Conservation (phyloP, 768 basidiomycete genomes). For the Lactarius quietus region DNA sequence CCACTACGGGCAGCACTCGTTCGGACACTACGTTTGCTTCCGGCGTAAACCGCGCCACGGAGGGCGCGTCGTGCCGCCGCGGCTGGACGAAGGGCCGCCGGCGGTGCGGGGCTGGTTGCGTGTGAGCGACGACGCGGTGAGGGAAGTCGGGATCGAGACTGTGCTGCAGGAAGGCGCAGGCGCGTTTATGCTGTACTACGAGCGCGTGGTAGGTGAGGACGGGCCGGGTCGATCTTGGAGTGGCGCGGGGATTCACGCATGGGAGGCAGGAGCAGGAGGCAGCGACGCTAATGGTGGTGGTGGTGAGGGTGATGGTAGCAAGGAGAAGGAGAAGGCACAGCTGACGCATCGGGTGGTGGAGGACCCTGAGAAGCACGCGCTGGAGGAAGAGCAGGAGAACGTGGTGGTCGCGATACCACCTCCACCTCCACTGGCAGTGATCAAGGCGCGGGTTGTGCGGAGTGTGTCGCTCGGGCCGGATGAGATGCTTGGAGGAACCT, state of each 20-base stretch:
- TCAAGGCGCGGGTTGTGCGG: constrained; percentile 26
- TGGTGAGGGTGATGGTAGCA: constrained; percentile 17
- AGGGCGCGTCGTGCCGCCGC: constrained; percentile 41
- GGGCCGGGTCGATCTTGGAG: not conserved
- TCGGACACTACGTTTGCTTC: constrained; percentile 93
- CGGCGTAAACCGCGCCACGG: constrained; percentile 68
- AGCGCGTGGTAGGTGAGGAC: constrained; percentile 44
- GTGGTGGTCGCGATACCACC: not conserved
- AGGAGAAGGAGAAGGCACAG: constrained; percentile 26
- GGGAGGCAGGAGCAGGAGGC: constrained; percentile 10
- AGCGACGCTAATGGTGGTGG: constrained; percentile 17
- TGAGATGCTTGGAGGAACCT: not conserved
- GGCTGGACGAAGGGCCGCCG: constrained; percentile 40
- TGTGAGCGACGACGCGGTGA: constrained; percentile 81
- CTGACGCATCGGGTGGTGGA: not conserved
- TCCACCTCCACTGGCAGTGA: not conserved
- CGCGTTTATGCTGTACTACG: constrained; percentile 93
- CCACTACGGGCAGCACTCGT: constrained; percentile 90
- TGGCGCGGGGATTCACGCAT: constrained; percentile 30
- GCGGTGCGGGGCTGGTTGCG: constrained; percentile 78
- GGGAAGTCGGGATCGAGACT: constrained; percentile 68
- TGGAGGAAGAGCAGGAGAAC: not conserved
- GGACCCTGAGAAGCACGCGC: constrained; percentile 1
- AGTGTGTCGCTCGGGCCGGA: constrained; percentile 27
- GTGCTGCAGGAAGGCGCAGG: constrained; percentile 75